phyloP scores from a whole-genome alignment of 306 rosid genomes.

The Senna tora region DNA sequence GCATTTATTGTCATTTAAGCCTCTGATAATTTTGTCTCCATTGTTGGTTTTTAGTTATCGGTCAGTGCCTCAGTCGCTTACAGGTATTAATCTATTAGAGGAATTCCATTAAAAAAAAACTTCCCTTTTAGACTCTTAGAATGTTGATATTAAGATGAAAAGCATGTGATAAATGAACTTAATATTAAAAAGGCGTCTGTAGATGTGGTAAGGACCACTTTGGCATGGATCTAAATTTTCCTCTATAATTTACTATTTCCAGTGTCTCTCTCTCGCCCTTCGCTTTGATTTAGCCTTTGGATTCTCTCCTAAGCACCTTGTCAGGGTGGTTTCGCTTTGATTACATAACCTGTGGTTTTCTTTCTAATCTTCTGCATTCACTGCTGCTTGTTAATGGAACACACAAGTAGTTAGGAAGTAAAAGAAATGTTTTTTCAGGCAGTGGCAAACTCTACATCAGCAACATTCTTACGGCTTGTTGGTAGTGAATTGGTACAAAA shows the following conservation, averaged over 20 bases:
- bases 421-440: constrained; percentile 54
- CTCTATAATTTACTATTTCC: neutral
- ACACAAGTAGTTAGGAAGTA: constrained; percentile 16
- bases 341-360: neutral
- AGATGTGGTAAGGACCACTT: neutral
- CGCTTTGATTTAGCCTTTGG: neutral
- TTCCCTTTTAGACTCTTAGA: neutral
- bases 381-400: constrained; percentile 5
- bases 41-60: constrained; percentile 13
- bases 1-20: constrained; percentile 25
- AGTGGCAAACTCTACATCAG: constrained; percentile 95
- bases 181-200: neutral
- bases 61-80: neutral
- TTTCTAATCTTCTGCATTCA: neutral
- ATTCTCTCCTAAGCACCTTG: constrained; percentile 4
- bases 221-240: constrained; percentile 5
- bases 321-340: constrained; percentile 15
- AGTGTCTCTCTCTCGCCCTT: neutral
- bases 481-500: constrained; percentile 95
- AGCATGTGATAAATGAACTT: constrained; percentile 1
- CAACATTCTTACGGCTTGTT: constrained; percentile 94
- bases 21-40: constrained; percentile 10
- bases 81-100: neutral
- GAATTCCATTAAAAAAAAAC: neutral
- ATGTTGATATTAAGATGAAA: neutral